Base-by-base conservation (phyloP, 2,329 filamentous ascomycete species). In the Cladophialophora immunda region DNA sequence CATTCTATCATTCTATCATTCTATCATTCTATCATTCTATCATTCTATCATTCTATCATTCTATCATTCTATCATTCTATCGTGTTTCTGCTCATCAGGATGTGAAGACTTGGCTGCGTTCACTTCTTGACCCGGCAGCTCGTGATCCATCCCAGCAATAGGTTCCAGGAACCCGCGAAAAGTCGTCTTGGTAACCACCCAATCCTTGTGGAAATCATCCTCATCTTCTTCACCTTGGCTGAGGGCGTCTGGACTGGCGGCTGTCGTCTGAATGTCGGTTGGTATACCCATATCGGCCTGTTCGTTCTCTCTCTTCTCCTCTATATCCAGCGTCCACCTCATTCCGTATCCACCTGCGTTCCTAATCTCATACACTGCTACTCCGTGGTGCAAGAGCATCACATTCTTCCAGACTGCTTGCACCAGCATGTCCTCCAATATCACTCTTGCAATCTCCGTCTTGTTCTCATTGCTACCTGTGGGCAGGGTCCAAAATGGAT, bases 351-450 rank as follows among this genome's bases (percentile, higher is more conserved):
- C 72, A 11, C 53, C 36, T n/a, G 50, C 25, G 47, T 71, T 71
- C 54, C 72, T 64, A 15, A 73, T 68, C 58, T 73, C 72, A 57
- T 73, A 73, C 6, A 73, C 72, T 2, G 71, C 72, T 19, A 73
- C 64, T 9, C 69, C 68, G 27, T 58, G 62, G 62, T 73, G 72
- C 38, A 73, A 56, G 41, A 73, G 52, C 72, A 73, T 73, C 53
- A 73, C 68, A 58, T 73, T 73, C 67, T 54, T 68, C 72, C 72
- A 73, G 4, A 61, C 47, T 4, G 68, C 62, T 11, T 69, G 61
- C 19, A 34, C 50, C 30, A 73, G 61, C 72, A 72, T 72, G 22
- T 68, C 29, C 17, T 72, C 65, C 45, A 72, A 56, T 6, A 71
- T 68, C 34, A 64, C 57, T 9, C 65, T 50, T 19, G 72, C 72